Percentiles rank a stretch among this genome's conserved stretches.
These are phyloP conservation scores for Oxyria digyna DNA, from an alignment of 148 eudicot genomes.

Conservation along the genomic window DNA sequence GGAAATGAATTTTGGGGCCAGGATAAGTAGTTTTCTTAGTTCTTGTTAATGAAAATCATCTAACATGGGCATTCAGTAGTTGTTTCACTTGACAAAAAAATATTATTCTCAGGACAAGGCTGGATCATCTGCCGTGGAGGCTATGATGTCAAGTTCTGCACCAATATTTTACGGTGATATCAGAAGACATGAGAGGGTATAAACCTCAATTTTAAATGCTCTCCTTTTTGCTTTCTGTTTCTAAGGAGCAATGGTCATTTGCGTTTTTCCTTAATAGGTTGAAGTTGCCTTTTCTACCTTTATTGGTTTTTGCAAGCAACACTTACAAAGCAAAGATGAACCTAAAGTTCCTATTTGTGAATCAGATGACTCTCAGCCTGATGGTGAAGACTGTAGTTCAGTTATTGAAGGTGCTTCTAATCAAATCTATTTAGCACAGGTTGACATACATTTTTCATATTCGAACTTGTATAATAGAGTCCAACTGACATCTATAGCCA, in stretches of 20 bases:
- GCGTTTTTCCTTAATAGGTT: constrained; percentile 33
- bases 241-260: neutral
- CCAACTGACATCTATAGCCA: neutral
- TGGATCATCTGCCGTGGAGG: constrained; percentile 59
- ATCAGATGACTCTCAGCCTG: constrained; percentile 22
- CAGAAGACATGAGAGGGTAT: constrained; percentile 91
- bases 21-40: neutral
- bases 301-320: constrained; percentile 52
- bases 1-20: neutral
- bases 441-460: constrained; percentile 15
- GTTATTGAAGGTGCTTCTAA: constrained; percentile 30
- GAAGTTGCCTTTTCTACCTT: constrained; percentile 68
- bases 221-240: neutral
- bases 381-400: constrained; percentile 22
- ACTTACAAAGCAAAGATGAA: constrained; percentile 17
- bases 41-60: neutral
- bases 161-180: constrained; percentile 88
- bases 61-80: neutral
- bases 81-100: neutral
- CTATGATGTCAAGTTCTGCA: constrained; percentile 74
- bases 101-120: constrained; percentile 48
- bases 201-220: neutral
- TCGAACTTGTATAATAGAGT: neutral
- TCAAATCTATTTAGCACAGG: constrained; percentile 89
- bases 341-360: constrained; percentile 18